Evolutionary conservation across 805 yeast species (phyloP), one percentile per base, ranked within the genome.

Genomic region (Allodekkera sacchari): DNA sequence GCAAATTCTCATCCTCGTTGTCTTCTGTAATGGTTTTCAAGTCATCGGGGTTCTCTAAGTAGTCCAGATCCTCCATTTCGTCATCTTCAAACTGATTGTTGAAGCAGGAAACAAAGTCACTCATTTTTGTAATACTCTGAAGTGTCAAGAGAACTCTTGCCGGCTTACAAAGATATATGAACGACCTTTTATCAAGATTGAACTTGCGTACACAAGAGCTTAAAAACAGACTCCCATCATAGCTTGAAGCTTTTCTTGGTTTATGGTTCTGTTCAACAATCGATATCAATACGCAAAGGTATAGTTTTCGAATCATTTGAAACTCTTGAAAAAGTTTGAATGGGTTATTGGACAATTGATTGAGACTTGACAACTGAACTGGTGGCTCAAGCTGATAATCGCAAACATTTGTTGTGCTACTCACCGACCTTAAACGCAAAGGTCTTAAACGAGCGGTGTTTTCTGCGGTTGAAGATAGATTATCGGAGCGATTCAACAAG

Each of bases 221-320:
- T 5, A 36, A 27, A 26, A 44, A 43, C 7, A 27, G 23, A 12
- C n/a, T n/a, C n/a, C n/a, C n/a, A 26, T 25, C 10, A 35, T 31
- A n/a, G 35, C 39, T 11, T 30, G 39, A 15, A 15, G 24, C n/a
- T 7, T 15, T 28, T 4, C 23, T 14, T 3, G 31, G 14, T 12
- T 25, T 28, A 8, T 24, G 30, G 18, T 10, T 12, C 28, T n/a
- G 29, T 48, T 53, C 6, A 47, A 35, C 8, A 46, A 18, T 3
- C n/a, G 53, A 39, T 7, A 51, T 30, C 15, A 51, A 18, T 3
- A 36, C 31, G 26, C 56, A 51, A 28, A 51, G 25, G 27, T 47
- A 42, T 1, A 51, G 19, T 25, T 37, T 46, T 30, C 55, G 38
- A 3, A 48, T 34, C 3, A 34, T 17, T 28, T 39, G 41, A 25